Evolutionary conservation across 495 filamentous ascomycete genomes (phyloP).

Genomic region (Penicillium malachiteum): DNA sequence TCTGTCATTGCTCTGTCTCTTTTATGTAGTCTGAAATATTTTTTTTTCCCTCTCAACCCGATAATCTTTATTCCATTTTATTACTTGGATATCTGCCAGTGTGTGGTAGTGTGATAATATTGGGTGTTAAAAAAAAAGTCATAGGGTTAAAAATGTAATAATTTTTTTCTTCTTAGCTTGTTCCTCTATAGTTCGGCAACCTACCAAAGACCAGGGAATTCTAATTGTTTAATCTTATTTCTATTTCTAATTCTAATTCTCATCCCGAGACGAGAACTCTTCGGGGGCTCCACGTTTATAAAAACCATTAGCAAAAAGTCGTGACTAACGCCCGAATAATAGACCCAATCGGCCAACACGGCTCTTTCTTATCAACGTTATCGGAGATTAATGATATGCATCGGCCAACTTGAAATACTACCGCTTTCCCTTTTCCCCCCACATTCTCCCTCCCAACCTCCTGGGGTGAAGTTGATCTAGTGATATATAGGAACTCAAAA

Average conservation of each 20-base stretch:
- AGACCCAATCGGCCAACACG: conserved; percentile 24
- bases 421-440: conserved; percentile 17
- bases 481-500: background rate
- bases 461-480: background rate
- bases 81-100: no score
- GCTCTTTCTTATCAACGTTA: conserved; percentile 21
- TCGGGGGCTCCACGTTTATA: background rate
- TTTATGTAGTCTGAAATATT: no score
- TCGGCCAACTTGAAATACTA: conserved; percentile 7
- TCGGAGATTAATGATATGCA: background rate
- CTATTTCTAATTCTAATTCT: background rate
- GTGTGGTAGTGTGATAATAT: no score
- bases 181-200: background rate
- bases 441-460: conserved; percentile 9
- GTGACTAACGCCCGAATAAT: conserved; percentile 24
- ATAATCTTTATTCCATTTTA: no score
- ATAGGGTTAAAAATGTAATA: no score
- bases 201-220: background rate
- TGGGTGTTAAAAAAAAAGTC: no score
- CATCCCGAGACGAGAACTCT: background rate
- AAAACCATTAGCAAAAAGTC: conserved; percentile 11
- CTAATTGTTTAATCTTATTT: background rate
- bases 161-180: no score
- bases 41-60: no score
- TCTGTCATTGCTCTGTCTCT: no score